Conservation (phyloP, 176 grass and related monocot genomes). For the Puya raimondii region DNA sequence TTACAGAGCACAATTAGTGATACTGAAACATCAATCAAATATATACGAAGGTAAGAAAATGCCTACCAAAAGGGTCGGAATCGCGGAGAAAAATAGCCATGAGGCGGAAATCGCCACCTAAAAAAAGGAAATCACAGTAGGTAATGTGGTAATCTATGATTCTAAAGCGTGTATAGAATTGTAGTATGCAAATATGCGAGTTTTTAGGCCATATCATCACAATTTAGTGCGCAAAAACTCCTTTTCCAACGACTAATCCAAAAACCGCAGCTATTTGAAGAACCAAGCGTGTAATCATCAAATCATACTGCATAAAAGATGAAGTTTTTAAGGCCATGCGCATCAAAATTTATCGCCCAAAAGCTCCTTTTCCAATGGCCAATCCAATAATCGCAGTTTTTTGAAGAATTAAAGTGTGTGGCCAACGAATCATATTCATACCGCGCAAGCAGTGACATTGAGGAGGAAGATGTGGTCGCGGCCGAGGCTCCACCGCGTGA, state of each 20-base stretch:
- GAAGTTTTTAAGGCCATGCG: not conserved
- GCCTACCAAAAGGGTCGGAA: conserved; percentile 51
- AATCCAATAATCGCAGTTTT: not conserved
- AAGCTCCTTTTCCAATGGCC: not conserved
- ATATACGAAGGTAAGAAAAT: not conserved
- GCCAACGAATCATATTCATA: conserved; percentile 12
- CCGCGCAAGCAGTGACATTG: conserved; percentile 42
- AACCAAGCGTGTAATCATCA: too few species aligned
- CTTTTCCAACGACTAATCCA: too few species aligned
- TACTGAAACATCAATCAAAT: not conserved
- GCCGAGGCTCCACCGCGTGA: conserved; percentile 20
- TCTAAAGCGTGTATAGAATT: too few species aligned
- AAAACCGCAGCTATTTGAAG: too few species aligned
- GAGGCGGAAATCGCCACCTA: conserved; percentile 50
- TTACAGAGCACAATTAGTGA: not conserved
- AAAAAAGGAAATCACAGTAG: conserved; percentile 11
- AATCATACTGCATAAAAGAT: too few species aligned
- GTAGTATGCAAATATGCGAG: too few species aligned
- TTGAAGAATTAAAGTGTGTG: not conserved
- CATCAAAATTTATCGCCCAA: not conserved
- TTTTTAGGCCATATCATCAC: too few species aligned
- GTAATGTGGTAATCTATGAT: not conserved
- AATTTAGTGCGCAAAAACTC: too few species aligned
- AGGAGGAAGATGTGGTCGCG: conserved; percentile 31
- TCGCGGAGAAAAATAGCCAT: conserved; percentile 42